Base-by-base conservation (phyloP, 148 eudicot species). In the Rhododendron ovatum region DNA sequence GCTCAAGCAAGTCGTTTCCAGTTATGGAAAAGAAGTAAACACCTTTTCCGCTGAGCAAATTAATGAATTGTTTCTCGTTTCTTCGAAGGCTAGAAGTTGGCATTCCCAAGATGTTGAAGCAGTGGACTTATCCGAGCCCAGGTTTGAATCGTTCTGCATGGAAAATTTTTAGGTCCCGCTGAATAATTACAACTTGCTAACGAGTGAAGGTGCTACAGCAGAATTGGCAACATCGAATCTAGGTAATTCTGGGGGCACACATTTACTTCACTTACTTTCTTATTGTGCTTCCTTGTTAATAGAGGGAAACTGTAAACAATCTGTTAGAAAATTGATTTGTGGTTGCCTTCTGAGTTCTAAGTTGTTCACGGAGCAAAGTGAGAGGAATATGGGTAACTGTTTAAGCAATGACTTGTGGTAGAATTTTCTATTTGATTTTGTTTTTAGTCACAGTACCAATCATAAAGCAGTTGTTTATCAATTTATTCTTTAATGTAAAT, bases 41-140 rank as follows among this genome's bases (percentile, higher is more conserved):
- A 57, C 82, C 11, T 83, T 84, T 43, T 85, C 92, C 0, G 79
- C 87, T n/a, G 86, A 87, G 35, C 87, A 89, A 76, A 80, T 90
- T 13, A 91, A 88, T 45, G 82, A 85, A 51, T 82, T 89, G 83
- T 89, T 88, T 67, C 89, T 88, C 80, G 79, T 88, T 83, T 84
- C 92, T 75, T 87, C 94, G 83, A 88, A 89, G 26, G 33, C 83
- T 11, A 89, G 71, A 71, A 83, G 86, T 75, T 63, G 81, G 55
- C 76, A 30, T 51, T 76, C 77, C 14, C 85, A 82, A 67, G 86
- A 87, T 28, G 96, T 88, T 76, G 98, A 94, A 84, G 90, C 84
- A 14, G 97, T 93, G 88, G 98, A 96, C 89, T 87, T 96, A 87
- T 90, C 91, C 0, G 93, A 95, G 84, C 99, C 98, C 86, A 90